Base-by-base conservation (phyloP, 148 eudicot species). In the Pharnaceum exiguum region DNA sequence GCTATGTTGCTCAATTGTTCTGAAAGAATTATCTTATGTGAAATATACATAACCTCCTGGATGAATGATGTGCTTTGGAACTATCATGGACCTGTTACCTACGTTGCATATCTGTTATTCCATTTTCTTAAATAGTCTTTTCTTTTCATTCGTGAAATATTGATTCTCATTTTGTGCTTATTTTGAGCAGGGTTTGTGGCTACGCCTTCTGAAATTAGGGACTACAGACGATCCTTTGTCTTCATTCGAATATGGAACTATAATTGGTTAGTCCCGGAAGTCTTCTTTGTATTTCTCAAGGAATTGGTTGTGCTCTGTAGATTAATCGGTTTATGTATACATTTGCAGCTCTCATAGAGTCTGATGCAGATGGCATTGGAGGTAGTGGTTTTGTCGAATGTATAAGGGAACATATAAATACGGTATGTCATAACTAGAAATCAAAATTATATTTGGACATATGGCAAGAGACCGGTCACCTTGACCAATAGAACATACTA, bases 301-400 rank as follows among this genome's bases (percentile, higher is more conserved):
- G 21, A 17, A 29, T 39, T 59, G n/a, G 39, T 32, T 30, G 42
- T 46, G 15, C 28, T 31, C 21, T 44, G 63, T 43, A 50, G 40
- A 30, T 33, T 60, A 46, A 37, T 48, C 25, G 4, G 31, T 10
- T 16, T 35, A 10, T 29, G 37, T 51, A 32, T 66, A 40, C 58
- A 23, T 62, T 62, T 79, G 79, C 94, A 91, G 99, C 99, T 79
- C 77, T 93, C 55, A 93, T 93, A 35, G 99, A 93, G 72, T 85
- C 95, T 59, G 99, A 93, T 76, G 96, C 99, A 49, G 99, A 93
- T 74, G 99, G 99, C 53, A 89, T 93, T 65, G 99, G 99, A 37
- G 99, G 99, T 16, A 93, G 99, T 74, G 99, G 99, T 24, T 93
- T 93, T 77, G 91, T 93, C 62, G 99, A 93, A 74, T 93, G 99